Conservation (phyloP, 23 red algal species). For the Gracilaria gracilis region DNA sequence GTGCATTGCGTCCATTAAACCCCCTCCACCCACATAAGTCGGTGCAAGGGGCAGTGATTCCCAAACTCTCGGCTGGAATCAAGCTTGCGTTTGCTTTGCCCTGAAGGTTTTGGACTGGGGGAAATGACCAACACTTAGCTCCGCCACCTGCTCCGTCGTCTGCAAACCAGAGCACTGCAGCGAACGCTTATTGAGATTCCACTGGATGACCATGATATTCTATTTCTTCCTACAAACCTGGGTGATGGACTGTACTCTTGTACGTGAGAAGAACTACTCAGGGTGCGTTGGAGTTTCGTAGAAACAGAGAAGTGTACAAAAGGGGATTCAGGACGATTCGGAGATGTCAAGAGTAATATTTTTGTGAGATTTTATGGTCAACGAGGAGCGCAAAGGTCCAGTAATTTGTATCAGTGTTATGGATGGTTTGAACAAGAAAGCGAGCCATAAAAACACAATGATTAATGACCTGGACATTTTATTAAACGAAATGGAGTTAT, state of each 20-base stretch:
- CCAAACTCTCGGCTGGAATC: conserved; percentile 45
- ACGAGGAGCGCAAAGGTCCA: conserved; percentile 26
- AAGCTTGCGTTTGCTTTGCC: conserved; percentile 55
- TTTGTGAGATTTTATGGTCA: conserved; percentile 39
- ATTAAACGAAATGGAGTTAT: too few species aligned
- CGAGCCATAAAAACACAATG: conserved; percentile 11
- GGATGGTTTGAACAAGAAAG: conserved; percentile 30
- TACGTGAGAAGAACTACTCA: conserved; percentile 31
- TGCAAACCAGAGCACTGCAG: neutral
- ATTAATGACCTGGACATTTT: too few species aligned
- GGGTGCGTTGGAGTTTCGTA: conserved; percentile 11
- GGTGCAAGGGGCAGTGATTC: conserved; percentile 34
- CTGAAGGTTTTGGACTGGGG: conserved; percentile 45
- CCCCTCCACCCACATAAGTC: conserved; percentile 66
- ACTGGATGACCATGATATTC: conserved; percentile 33
- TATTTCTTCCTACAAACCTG: conserved; percentile 35
- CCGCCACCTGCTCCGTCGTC: neutral
- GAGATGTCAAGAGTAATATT: neutral
- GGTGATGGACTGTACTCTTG: conserved; percentile 50
- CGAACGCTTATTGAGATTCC: conserved; percentile 52
- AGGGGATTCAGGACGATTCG: conserved; percentile 52
- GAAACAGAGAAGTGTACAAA: conserved; percentile 45
- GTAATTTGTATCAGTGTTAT: conserved; percentile 44
- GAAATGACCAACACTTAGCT: conserved; percentile 65
- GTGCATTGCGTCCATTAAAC: conserved; percentile 61